phyloP scores from a whole-genome alignment of 2,329 filamentous ascomycete genomes.

The Grosmannia serpens region DNA sequence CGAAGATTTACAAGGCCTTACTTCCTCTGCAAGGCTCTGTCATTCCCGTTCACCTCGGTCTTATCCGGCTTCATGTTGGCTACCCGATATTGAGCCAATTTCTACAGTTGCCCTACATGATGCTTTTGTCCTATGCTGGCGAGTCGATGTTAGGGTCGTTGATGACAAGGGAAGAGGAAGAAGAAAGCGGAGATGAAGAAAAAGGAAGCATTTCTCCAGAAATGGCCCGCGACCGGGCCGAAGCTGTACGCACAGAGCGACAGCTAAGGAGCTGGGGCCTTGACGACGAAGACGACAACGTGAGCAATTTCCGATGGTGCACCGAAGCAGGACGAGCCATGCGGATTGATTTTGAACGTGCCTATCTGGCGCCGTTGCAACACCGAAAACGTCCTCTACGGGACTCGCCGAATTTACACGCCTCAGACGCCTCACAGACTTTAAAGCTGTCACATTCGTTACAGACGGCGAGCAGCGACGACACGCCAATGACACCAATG shows the following conservation, averaged over 20 bases:
- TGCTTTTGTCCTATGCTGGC: conserved; percentile 7
- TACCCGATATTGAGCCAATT: conserved; percentile 5
- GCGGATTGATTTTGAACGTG: conserved; percentile 7
- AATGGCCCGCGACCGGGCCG: conserved; percentile 1
- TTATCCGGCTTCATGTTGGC: conserved; percentile 5
- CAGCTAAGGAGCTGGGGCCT: conserved; percentile 5
- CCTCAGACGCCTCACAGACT: background rate
- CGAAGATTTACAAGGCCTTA: conserved; percentile 5
- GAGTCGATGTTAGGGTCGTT: conserved; percentile 1
- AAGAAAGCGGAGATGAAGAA: background rate
- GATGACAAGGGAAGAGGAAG: background rate
- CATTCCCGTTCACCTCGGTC: conserved; percentile 8
- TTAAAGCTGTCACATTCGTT: background rate
- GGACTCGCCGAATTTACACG: background rate
- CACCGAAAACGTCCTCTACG: background rate
- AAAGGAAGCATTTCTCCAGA: background rate
- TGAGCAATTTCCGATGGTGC: conserved; percentile 6
- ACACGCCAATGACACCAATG: background rate
- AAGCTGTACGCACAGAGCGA: conserved; percentile 1
- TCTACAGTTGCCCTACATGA: conserved; percentile 7
- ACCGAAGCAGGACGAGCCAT: conserved; percentile 3
- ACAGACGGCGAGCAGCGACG: background rate
- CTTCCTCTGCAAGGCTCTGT: conserved; percentile 2
- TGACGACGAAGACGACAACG: conserved; percentile 5
- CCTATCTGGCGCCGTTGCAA: background rate